Percentiles rank a stretch among this genome's conserved stretches.
phyloP scores from a whole-genome alignment of 2,329 filamentous ascomycete species.

The Geoglossum cookeanum region DNA sequence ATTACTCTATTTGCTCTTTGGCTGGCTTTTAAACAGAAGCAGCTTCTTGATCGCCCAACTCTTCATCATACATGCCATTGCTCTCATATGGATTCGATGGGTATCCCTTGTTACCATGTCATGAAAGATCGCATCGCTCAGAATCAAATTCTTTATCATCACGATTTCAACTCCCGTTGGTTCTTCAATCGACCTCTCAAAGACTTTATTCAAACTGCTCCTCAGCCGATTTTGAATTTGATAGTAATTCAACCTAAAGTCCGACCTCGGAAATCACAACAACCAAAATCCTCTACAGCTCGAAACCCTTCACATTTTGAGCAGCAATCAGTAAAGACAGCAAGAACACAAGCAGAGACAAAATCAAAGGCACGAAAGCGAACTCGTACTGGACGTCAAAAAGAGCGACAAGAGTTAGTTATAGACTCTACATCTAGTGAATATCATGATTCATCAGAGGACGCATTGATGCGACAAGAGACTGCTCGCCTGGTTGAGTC shows the following conservation, averaged over 20 bases:
- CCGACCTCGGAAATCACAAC: neutral
- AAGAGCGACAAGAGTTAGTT: neutral
- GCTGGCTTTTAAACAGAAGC: neutral
- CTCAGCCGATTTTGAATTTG: too few species aligned
- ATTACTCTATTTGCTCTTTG: neutral
- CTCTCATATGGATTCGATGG: neutral
- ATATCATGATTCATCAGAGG: neutral
- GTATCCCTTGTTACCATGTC: neutral
- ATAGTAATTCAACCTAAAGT: neutral
- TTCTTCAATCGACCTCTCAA: neutral
- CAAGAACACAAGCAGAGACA: neutral
- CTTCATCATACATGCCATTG: neutral
- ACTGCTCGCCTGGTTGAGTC: neutral
- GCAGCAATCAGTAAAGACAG: neutral
- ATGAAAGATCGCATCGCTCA: neutral
- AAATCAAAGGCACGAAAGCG: neutral
- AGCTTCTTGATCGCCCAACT: neutral
- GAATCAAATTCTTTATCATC: neutral
- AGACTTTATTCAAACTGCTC: neutral
- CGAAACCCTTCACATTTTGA: neutral
- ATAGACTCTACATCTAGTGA: neutral
- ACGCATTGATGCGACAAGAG: neutral
- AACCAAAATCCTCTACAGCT: neutral
- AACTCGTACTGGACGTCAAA: neutral
- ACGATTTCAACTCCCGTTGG: neutral